Evolutionary conservation across 2,329 filamentous ascomycete species (phyloP).

Genomic region (Alternaria burnsii): DNA sequence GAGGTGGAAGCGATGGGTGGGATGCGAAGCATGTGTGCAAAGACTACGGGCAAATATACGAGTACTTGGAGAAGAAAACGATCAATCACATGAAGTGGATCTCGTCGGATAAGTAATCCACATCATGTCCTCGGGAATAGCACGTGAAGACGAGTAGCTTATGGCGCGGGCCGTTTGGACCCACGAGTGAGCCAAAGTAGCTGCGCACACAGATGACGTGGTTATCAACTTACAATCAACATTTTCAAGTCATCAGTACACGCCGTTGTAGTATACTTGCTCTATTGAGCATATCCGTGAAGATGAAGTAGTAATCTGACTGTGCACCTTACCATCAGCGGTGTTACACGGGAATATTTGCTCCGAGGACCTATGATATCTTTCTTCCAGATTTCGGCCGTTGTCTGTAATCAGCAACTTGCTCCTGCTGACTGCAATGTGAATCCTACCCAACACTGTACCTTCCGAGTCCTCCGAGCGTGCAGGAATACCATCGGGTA

Average conservation of each 20-base stretch:
- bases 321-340: not conserved
- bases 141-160: slow-evolving; percentile 2
- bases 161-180: slow-evolving; percentile 2
- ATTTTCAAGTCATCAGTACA: not conserved
- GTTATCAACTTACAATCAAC: not conserved
- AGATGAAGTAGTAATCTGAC: not conserved
- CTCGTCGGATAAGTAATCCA: slow-evolving; percentile 20
- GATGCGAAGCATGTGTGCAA: slow-evolving; percentile 47
- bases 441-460: not conserved
- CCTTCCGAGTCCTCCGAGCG: slow-evolving; percentile 2
- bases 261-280: not conserved
- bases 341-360: not conserved
- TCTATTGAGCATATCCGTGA: not conserved
- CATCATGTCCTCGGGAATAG: not conserved
- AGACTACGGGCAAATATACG: slow-evolving; percentile 42
- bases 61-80: slow-evolving; percentile 39
- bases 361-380: not conserved
- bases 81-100: slow-evolving; percentile 46
- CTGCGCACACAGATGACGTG: not conserved
- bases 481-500: not conserved
- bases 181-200: not conserved
- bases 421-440: not conserved
- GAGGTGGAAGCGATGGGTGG: slow-evolving; percentile 47
- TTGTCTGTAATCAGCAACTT: not conserved
- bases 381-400: not conserved